phyloP scores from a whole-genome alignment of 2,329 filamentous ascomycete genomes.

The Botrytis porri region DNA sequence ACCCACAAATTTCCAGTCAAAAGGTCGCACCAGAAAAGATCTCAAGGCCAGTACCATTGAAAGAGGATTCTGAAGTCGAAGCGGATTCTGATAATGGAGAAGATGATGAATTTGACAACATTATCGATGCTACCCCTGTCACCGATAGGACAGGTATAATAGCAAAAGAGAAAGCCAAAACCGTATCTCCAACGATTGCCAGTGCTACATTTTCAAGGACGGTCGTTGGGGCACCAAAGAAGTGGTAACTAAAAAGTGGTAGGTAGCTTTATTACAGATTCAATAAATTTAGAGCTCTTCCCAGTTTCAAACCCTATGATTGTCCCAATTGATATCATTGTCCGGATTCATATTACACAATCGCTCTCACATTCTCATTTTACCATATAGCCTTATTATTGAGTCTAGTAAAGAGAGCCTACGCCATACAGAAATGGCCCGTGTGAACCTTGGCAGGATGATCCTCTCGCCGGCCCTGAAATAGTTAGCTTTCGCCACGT shows the following conservation, averaged over 20 bases:
- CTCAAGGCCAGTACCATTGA: conserved; percentile 52
- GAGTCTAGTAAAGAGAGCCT: too few relatives aligned
- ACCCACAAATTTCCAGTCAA: conserved; percentile 47
- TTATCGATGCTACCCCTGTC: conserved; percentile 86
- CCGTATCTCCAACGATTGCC: conserved; percentile 38
- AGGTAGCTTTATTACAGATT: conserved; percentile 29
- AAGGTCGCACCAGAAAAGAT: conserved; percentile 62
- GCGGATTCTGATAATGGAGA: conserved; percentile 67
- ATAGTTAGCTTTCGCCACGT: too few relatives aligned
- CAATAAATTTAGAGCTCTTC: background rate
- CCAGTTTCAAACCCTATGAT: background rate
- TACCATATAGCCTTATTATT: too few relatives aligned
- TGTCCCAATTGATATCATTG: background rate
- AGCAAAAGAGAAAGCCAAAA: conserved; percentile 40
- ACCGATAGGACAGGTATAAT: conserved; percentile 79
- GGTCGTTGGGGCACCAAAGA: conserved; percentile 40
- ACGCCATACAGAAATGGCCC: too few relatives aligned
- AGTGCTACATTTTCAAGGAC: conserved; percentile 39
- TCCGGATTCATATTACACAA: background rate
- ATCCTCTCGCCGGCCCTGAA: too few relatives aligned
- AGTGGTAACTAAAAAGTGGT: conserved; percentile 39
- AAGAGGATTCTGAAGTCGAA: conserved; percentile 63
- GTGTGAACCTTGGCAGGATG: too few relatives aligned
- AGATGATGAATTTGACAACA: conserved; percentile 84
- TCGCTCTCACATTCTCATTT: too few relatives aligned